Evolutionary conservation across 2,329 filamentous ascomycete species (phyloP), one percentile per base, ranked within the genome.

Genomic region (Botryotinia convoluta): DNA sequence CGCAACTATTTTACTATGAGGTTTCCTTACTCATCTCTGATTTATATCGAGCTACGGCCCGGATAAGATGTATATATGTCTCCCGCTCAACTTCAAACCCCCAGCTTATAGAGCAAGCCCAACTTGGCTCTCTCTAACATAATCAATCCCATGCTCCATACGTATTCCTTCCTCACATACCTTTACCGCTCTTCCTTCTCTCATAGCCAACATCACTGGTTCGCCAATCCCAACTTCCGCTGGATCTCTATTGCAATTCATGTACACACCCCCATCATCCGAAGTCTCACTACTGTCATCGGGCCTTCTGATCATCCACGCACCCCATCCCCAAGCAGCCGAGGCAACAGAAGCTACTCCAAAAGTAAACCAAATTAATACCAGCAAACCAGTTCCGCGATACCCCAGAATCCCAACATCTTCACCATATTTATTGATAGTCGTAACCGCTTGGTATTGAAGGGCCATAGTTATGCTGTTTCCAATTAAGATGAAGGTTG

Each of bases 311-410:
- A n/a, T 59, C 18, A 57, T 22, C 48, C n/a, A 42, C 37, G 2
- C 26, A 32, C 6, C 45, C 35, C 65, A 69, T 12, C 6, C 18
- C 48, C 35, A 57, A 42, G 48, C n/a, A 22, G n/a, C 48, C 1
- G 48, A 32, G 3, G 65, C 35, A 42, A 69, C 37, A 42, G n/a
- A 57, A 69, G 65, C n/a, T 26, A 57, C 48, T 44, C 35, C 65
- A 69, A 69, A 69, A 9, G 48, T 29, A 32, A 37, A 57, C 65
- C 65, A 69, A 42, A 57, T 57, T 20, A 69, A 44, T 57, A 69
- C 65, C 26, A 57, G 51, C 20, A 69, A 6, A 0, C 65, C 65
- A 0, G 48, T 69, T 57, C 65, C 48, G 7, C 37, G 48, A 69
- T 69, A 42, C 4, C 65, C 65, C 18, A 20, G 14, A 32, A 59